Evolutionary conservation across 768 basidiomycete genomes (phyloP).

Genomic region (Megacollybia marginata): DNA sequence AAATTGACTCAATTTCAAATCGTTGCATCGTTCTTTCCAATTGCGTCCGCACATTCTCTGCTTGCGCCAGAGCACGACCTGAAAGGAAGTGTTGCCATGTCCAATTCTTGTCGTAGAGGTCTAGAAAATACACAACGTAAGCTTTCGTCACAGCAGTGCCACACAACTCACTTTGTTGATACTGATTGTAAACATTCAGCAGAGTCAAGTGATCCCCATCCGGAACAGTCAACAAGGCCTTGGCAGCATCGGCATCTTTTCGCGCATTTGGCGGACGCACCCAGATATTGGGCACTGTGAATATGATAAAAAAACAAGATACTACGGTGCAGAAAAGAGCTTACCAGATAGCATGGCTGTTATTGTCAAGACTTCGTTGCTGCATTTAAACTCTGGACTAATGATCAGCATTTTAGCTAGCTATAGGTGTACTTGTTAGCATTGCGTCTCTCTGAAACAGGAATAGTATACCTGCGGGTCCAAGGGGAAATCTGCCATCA

Average conservation of each 20-base stretch:
- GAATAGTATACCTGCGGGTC: conserved; percentile 73
- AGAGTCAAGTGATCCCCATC: conserved; percentile 96
- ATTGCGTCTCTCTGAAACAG: neutral
- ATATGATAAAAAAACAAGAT: neutral
- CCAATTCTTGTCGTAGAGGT: conserved; percentile 80
- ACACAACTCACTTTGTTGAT: conserved; percentile 59
- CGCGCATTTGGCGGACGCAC: conserved; percentile 81
- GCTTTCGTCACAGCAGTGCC: neutral
- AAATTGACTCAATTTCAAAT: conserved; percentile 71
- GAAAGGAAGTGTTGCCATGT: conserved; percentile 88
- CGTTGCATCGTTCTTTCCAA: conserved; percentile 89
- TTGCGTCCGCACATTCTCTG: conserved; percentile 89
- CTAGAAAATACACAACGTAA: conserved; percentile 25
- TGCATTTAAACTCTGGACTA: conserved; percentile 93
- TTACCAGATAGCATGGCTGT: conserved; percentile 93
- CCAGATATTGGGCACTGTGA: conserved; percentile 87
- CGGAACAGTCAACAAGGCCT: conserved; percentile 80
- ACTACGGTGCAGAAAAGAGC: conserved; percentile 10
- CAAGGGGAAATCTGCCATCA: conserved; percentile 99
- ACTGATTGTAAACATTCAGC: conserved; percentile 93
- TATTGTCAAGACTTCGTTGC: conserved; percentile 91
- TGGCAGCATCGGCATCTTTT: conserved; percentile 90
- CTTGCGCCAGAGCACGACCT: conserved; percentile 74
- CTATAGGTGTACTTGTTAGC: conserved; percentile 25
- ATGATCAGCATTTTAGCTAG: conserved; percentile 91